Evolutionary conservation across 176 grass and related monocot genomes (phyloP).

Genomic region (Oryza longistaminata): DNA sequence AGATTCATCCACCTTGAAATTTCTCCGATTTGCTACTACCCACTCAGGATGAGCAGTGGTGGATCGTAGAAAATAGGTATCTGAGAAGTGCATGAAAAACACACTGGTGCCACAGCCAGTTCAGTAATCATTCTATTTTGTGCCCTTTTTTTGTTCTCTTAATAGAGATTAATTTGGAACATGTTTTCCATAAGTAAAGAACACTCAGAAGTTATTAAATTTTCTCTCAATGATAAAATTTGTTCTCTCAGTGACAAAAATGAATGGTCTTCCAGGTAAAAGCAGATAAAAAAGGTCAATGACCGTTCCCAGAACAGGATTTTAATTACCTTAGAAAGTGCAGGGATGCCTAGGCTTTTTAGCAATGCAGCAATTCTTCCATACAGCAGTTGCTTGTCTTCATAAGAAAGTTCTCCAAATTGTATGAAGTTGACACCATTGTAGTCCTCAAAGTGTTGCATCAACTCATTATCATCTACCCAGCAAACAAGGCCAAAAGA

Average conservation of each 20-base stretch:
- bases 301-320: not conserved
- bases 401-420: constrained; percentile 63
- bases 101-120: not conserved
- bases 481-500: constrained; percentile 94
- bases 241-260: constrained; percentile 6
- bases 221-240: constrained; percentile 17
- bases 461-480: constrained; percentile 81
- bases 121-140: not conserved
- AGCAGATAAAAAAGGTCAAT: not conserved
- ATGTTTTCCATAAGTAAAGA: not conserved
- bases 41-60: not conserved
- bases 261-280: not conserved
- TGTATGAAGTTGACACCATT: constrained; percentile 65
- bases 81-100: not conserved
- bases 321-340: constrained; percentile 83
- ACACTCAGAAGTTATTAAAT: not conserved
- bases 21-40: not conserved
- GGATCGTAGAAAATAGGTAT: not conserved
- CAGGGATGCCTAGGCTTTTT: constrained; percentile 74
- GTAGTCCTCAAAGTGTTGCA: constrained; percentile 64
- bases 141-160: not conserved
- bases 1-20: not conserved
- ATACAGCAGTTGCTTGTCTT: constrained; percentile 54
- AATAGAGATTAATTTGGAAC: not conserved
- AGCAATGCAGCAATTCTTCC: constrained; percentile 67